Evolutionary conservation across 306 rosid genomes (phyloP).

Genomic region (Gastrolobium villosum): DNA sequence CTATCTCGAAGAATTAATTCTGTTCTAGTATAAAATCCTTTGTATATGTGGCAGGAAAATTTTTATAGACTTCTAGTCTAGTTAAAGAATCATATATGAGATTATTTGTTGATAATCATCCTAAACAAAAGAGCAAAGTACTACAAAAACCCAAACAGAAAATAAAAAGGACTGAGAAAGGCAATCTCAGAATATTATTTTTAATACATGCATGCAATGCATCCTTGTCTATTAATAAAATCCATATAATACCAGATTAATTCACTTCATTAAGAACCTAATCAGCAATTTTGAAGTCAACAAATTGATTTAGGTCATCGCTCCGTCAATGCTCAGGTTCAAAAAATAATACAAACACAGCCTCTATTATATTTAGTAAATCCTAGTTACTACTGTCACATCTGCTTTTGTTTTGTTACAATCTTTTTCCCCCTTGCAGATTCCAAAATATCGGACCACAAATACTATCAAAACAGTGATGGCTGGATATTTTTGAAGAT

Average conservation of each 20-base stretch:
- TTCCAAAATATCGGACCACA: conserved; percentile 13
- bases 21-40: not conserved
- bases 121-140: conserved; percentile 13
- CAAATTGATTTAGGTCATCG: conserved; percentile 4
- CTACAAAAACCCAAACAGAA: not conserved
- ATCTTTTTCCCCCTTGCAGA: not conserved
- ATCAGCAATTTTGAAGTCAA: conserved; percentile 11
- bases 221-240: conserved; percentile 10
- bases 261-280: conserved; percentile 23
- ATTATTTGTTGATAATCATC: conserved; percentile 21
- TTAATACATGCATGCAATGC: not conserved
- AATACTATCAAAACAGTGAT: conserved; percentile 17
- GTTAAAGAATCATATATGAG: conserved; percentile 8
- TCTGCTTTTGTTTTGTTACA: conserved; percentile 13
- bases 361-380: not conserved
- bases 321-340: conserved; percentile 11
- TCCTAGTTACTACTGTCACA: not conserved
- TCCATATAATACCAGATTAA: not conserved
- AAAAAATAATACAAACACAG: not conserved
- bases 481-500: conserved; percentile 16
- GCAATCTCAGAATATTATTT: not conserved
- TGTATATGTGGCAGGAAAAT: conserved; percentile 22
- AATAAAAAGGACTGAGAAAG: not conserved
- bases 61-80: not conserved
- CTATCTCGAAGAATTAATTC: conserved; percentile 13